phyloP scores from a whole-genome alignment of 768 basidiomycete species.

The Fomitopsis pulvina region DNA sequence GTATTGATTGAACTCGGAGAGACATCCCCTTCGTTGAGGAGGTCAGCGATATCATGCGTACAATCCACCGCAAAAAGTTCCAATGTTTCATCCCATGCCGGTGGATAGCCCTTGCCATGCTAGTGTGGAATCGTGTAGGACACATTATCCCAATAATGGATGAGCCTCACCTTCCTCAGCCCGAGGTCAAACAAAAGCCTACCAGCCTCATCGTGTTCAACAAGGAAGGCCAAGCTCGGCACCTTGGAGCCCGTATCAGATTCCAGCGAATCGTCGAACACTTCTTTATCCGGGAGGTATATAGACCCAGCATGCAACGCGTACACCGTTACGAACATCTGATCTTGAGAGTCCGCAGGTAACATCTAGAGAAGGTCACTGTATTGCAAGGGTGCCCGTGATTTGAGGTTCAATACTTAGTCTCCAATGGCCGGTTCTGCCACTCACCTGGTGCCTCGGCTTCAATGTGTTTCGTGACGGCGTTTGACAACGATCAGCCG shows the following conservation, averaged over 20 bases:
- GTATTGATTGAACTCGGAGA: background rate
- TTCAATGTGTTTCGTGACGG: too few relatives aligned
- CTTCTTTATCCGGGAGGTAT: background rate
- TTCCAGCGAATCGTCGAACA: constrained; percentile 1
- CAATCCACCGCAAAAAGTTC: background rate
- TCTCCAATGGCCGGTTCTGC: too few relatives aligned
- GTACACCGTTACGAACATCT: background rate
- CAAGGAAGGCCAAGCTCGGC: constrained; percentile 1
- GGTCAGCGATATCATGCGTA: background rate
- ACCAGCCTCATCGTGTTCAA: background rate
- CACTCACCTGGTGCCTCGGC: too few relatives aligned
- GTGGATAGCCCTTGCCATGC: constrained; percentile 1
- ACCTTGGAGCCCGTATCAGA: background rate
- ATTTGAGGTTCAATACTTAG: too few relatives aligned
- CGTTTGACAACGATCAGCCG: too few relatives aligned
- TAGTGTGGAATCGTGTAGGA: background rate
- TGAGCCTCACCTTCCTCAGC: constrained; percentile 1
- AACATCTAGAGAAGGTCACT: too few relatives aligned
- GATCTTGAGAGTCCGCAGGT: background rate
- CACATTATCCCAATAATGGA: background rate
- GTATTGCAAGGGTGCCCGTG: too few relatives aligned
- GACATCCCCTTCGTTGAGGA: background rate
- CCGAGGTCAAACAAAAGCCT: constrained; percentile 3
- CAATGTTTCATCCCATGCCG: constrained; percentile 4
- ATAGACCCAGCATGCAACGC: constrained; percentile 3